phyloP scores from a whole-genome alignment of 306 rosid species.

The Lotus japonicus region DNA sequence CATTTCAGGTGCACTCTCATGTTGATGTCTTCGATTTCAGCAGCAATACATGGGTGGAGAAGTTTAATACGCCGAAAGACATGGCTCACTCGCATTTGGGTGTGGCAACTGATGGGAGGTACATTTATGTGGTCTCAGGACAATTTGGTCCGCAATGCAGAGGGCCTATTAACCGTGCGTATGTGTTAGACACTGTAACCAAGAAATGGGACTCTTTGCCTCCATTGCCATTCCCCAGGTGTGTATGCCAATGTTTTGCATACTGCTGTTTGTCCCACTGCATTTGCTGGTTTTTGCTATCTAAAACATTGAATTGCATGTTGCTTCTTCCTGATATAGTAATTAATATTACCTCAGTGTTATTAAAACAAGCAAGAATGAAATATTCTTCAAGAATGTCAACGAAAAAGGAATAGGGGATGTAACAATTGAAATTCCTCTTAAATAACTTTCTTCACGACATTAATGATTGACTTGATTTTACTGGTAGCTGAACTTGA shows the following conservation, averaged over 20 bases:
- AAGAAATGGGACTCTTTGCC: constrained; percentile 66
- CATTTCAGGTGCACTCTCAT: constrained; percentile 75
- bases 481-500: neutral
- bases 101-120: constrained; percentile 78
- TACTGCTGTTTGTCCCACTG: neutral
- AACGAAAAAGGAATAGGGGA: neutral
- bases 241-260: neutral
- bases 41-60: constrained; percentile 51
- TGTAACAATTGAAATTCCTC: neutral
- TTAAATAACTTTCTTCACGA: neutral
- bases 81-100: constrained; percentile 95
- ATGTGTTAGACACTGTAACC: constrained; percentile 64
- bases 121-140: constrained; percentile 69
- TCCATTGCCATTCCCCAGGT: constrained; percentile 76
- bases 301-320: no score
- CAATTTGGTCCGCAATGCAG: constrained; percentile 88
- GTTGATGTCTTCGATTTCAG: constrained; percentile 68
- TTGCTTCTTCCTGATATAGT: no score
- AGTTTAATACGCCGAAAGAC: constrained; percentile 65
- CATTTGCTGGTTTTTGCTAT: no score
- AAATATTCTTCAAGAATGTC: no score
- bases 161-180: constrained; percentile 50
- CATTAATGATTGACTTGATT: neutral
- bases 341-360: no score
- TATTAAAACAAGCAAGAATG: no score